A percentile compares a stretch with the other conserved stretches of the same genome.
Evolutionary conservation across 2,329 filamentous ascomycete genomes (phyloP).

Genomic region (Metarhizium anisopliae): DNA sequence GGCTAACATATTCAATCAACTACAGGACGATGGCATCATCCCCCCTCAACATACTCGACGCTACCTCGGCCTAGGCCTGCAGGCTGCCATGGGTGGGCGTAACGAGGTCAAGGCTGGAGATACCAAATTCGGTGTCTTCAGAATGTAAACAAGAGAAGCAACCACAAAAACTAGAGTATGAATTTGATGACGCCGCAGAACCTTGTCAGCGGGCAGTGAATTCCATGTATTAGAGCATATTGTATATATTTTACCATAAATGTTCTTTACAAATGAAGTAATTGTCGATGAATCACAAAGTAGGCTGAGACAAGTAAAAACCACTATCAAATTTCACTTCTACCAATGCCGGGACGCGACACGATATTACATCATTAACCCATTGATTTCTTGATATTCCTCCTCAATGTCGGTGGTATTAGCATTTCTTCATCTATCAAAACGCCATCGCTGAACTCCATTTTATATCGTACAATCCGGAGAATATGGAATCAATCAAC

Average conservation of each 20-base stretch:
- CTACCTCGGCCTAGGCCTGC: conserved; percentile 64
- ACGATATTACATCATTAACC: not conserved
- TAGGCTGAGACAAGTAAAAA: not conserved
- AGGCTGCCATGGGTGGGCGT: conserved; percentile 60
- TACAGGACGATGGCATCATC: conserved; percentile 67
- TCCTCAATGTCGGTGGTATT: conserved; percentile 11
- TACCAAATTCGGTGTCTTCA: conserved; percentile 71
- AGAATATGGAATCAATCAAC: not conserved
- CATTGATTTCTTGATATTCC: not conserved
- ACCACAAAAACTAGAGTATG: not conserved
- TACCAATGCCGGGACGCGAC: not conserved
- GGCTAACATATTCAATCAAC: not conserved
- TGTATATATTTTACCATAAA: not conserved
- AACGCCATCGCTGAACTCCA: conserved; percentile 20
- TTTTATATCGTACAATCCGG: conserved; percentile 13
- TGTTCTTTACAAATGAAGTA: not conserved
- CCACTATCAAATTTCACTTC: not conserved
- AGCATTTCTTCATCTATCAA: conserved; percentile 12
- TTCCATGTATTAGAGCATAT: not conserved
- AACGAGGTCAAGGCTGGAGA: conserved; percentile 51
- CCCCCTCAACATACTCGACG: conserved; percentile 66
- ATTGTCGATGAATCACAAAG: not conserved
- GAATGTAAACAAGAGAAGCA: conserved; percentile 49
- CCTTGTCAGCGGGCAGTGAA: not conserved
- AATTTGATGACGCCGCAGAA: not conserved